phyloP scores from a whole-genome alignment of 805 yeast genomes.

The Helenozyma rhizophorensis region DNA sequence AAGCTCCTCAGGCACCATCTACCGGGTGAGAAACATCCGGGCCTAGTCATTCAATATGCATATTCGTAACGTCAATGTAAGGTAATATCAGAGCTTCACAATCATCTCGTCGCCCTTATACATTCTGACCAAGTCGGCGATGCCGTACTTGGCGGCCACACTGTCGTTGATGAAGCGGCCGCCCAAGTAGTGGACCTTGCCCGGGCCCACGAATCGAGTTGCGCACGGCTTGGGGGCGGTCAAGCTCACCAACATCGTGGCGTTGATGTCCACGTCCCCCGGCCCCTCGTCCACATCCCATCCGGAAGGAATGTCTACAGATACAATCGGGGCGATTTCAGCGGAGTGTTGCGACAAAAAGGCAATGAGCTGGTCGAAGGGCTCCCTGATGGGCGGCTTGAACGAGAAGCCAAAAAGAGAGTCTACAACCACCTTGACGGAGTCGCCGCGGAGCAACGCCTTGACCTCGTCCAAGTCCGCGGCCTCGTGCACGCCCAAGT shows the following conservation, averaged over 20 bases:
- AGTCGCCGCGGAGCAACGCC: constrained; percentile 3
- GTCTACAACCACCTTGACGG: constrained; percentile 53
- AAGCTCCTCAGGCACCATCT: too few relatives aligned
- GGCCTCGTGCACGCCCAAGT: constrained; percentile 59
- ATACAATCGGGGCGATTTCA: constrained; percentile 58
- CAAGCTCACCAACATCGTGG: constrained; percentile 69
- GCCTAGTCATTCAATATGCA: too few relatives aligned
- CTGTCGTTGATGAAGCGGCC: constrained; percentile 74
- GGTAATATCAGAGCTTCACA: constrained; percentile 22
- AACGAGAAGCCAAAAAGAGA: constrained; percentile 92
- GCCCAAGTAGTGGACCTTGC: constrained; percentile 70
- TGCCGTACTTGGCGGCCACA: constrained; percentile 70
- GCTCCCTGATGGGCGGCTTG: constrained; percentile 79
- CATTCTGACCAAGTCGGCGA: constrained; percentile 40
- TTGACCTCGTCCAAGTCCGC: constrained; percentile 32
- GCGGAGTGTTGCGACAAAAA: constrained; percentile 28
- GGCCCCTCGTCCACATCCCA: constrained; percentile 92
- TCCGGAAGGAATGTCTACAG: constrained; percentile 92
- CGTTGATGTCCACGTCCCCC: constrained; percentile 42
- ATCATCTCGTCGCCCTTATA: constrained; percentile 34
- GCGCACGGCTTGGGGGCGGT: constrained; percentile 96
- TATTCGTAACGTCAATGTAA: too few relatives aligned
- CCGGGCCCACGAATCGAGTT: constrained; percentile 31
- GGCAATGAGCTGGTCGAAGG: constrained; percentile 50
- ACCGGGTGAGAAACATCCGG: too few relatives aligned